phyloP scores from a whole-genome alignment of 208 protist genomes.

The Zelonia costaricensis region DNA sequence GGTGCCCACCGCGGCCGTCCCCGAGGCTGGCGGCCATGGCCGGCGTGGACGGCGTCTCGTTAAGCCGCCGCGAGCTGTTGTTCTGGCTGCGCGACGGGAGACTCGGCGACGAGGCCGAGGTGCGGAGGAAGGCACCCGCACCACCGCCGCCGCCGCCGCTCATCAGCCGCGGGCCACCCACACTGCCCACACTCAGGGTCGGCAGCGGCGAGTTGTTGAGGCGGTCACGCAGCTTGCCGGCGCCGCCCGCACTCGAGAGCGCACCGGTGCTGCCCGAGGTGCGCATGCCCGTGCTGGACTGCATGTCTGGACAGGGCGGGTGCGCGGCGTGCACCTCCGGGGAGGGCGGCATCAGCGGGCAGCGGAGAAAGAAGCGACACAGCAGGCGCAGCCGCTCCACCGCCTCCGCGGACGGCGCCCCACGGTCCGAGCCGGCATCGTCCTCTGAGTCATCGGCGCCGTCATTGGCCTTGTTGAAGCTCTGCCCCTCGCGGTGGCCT shows the following conservation, averaged over 20 bases:
- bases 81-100: conserved; percentile 18
- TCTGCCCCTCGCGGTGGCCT: too few relatives aligned
- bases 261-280: conserved; percentile 6
- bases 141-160: background rate
- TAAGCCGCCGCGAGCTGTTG: conserved; percentile 20
- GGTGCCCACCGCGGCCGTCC: background rate
- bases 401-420: background rate
- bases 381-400: conserved; percentile 14
- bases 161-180: background rate
- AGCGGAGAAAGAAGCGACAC: conserved; percentile 20
- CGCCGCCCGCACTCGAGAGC: background rate
- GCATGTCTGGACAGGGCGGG: background rate
- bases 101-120: conserved; percentile 12
- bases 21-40: conserved; percentile 3
- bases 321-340: background rate
- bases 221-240: background rate
- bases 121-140: background rate
- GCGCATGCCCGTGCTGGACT: too few relatives aligned
- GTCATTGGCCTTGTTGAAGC: background rate
- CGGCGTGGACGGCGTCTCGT: conserved; percentile 7
- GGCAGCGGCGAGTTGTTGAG: background rate
- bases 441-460: background rate
- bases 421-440: background rate
- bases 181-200: background rate
- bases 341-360: conserved; percentile 24